Evolutionary conservation across 2,329 filamentous ascomycete genomes (phyloP), one percentile per base, ranked within the genome.

Genomic region (Rutstroemia sp.): DNA sequence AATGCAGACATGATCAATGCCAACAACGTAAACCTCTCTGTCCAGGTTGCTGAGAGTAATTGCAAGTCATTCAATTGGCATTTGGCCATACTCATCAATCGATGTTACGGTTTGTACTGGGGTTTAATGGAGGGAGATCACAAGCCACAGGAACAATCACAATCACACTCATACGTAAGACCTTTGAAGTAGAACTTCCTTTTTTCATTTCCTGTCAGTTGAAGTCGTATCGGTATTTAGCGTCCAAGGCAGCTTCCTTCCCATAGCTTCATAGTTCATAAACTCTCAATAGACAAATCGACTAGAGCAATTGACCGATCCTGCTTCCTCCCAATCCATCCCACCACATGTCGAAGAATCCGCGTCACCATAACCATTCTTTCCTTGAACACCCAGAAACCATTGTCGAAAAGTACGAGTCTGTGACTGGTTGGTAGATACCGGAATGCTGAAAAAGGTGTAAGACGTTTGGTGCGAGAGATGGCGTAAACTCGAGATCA

Each of bases 401-500:
- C 60, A 63, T 65, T 60, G 61, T 65, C 65, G 64, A 56, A 60
- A 60, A 65, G 54, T 60, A 68, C 61, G 64, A 62, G 59, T 58
- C 56, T 63, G 61, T 68, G 63, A 61, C 62, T 61, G 61, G 62
- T 58, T 58, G 55, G 52, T 63, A 57, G 58, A 58, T 59, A 58
- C 61, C 59, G 62, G 58, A 64, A 64, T 69, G 68, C 60, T 69
- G 68, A 65, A 69, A 69, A 65, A 68, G 64, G 65, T 10, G 55
- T 60, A 65, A 63, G 67, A 64, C 52, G 61, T 67, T 47, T 66
- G 69, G 68, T 70, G 70, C 67, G 66, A 63, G 65, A 63, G 63
- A 69, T 65, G 63, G 67, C 66, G 62, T 58, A 68, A 58, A 61
- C 60, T 59, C 56, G 65, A 65, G 65, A 57, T 34, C 30, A 62